Conservation (phyloP, 306 rosid genomes). For the Quercus alba region DNA sequence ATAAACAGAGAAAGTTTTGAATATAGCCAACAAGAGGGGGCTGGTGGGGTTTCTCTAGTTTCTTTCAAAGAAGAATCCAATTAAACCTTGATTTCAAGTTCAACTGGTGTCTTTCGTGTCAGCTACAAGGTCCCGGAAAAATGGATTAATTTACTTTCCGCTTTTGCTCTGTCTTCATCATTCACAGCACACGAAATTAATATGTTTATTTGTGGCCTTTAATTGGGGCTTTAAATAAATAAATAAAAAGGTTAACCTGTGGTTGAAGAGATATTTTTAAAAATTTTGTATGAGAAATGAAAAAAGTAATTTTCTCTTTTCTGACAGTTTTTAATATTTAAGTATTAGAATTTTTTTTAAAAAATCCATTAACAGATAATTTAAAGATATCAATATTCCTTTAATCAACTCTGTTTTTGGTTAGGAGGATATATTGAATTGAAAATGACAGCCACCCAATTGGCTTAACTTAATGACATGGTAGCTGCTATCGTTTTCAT, state of each 20-base stretch:
- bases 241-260: too few relatives aligned
- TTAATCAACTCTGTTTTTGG: too few relatives aligned
- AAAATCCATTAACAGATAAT: too few relatives aligned
- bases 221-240: too few relatives aligned
- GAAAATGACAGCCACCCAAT: background rate
- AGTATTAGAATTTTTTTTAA: too few relatives aligned
- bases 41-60: conserved; percentile 5
- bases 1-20: conserved; percentile 18
- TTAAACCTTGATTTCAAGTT: background rate
- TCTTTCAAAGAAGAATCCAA: conserved; percentile 1
- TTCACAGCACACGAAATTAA: background rate
- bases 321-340: too few relatives aligned
- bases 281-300: too few relatives aligned
- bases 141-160: conserved; percentile 1
- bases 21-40: background rate
- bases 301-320: too few relatives aligned
- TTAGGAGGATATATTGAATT: background rate
- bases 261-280: too few relatives aligned
- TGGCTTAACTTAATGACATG: background rate
- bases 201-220: background rate
- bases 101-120: conserved; percentile 6
- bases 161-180: background rate
- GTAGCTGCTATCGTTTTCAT: background rate
- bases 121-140: background rate
- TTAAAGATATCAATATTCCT: too few relatives aligned